Conservation (phyloP, 768 basidiomycete species). For the Punctularia strigosozonata region DNA sequence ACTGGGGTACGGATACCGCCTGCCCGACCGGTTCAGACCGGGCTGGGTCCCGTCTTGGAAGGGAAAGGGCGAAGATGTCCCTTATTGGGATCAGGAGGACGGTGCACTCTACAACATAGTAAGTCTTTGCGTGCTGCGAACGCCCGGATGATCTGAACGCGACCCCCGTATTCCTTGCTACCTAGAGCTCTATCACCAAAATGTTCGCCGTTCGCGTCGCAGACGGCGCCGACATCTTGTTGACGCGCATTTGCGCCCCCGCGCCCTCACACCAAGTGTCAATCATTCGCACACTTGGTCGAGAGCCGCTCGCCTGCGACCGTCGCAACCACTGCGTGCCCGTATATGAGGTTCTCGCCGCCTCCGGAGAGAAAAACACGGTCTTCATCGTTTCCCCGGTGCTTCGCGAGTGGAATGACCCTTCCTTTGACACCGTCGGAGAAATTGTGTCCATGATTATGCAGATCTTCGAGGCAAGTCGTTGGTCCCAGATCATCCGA, state of each 20-base stretch:
- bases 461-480: not conserved
- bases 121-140: no score
- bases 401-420: not conserved
- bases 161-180: no score
- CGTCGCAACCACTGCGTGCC: not conserved
- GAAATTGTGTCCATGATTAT: not conserved
- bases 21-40: not conserved
- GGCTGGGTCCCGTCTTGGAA: not conserved
- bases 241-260: not conserved
- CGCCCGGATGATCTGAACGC: no score
- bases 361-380: not conserved
- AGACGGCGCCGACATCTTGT: not conserved
- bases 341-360: not conserved
- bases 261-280: not conserved
- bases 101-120: no score
- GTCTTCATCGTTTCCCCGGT: not conserved
- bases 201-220: not conserved
- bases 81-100: not conserved
- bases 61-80: not conserved
- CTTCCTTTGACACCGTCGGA: not conserved
- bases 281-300: not conserved
- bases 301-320: not conserved
- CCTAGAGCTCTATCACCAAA: not conserved
- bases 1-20: not conserved
- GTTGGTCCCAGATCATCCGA: no score